phyloP scores from a whole-genome alignment of 2,329 filamentous ascomycete species.

The Botrytis paeoniae region DNA sequence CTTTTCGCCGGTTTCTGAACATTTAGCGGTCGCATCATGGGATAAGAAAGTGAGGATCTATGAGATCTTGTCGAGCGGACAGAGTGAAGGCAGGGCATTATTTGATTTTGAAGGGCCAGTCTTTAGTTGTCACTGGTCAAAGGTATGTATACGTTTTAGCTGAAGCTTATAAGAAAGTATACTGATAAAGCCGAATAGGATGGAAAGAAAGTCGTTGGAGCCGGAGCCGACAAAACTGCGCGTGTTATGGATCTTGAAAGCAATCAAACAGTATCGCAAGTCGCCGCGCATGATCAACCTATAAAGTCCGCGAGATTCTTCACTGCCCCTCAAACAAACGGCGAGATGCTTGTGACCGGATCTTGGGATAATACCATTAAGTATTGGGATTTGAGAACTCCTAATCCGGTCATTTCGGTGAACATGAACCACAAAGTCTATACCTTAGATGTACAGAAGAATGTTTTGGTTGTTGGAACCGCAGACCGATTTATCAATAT shows the following conservation, averaged over 20 bases:
- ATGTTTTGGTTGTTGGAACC: conserved; percentile 86
- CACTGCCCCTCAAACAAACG: conserved; percentile 58
- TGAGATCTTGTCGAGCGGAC: conserved; percentile 74
- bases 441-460: conserved; percentile 85
- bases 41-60: conserved; percentile 98
- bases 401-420: conserved; percentile 62
- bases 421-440: conserved; percentile 77
- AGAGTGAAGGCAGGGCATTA: conserved; percentile 78
- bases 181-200: conserved; percentile 55
- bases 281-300: conserved; percentile 81
- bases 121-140: conserved; percentile 81
- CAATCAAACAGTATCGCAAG: conserved; percentile 60
- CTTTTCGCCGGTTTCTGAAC: conserved; percentile 75
- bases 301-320: conserved; percentile 78
- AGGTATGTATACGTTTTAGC: conserved; percentile 54
- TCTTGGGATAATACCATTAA: conserved; percentile 90
- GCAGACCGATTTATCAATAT: conserved; percentile 97
- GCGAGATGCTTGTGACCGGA: conserved; percentile 84
- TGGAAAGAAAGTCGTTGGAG: conserved; percentile 82
- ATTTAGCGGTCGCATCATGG: conserved; percentile 90
- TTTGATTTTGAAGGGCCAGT: conserved; percentile 87
- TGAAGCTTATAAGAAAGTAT: conserved; percentile 15
- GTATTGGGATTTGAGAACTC: conserved; percentile 77
- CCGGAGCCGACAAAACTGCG: conserved; percentile 85
- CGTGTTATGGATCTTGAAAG: conserved; percentile 79